phyloP scores from a whole-genome alignment of 2,329 filamentous ascomycete genomes.

The Fusarium falciforme region DNA sequence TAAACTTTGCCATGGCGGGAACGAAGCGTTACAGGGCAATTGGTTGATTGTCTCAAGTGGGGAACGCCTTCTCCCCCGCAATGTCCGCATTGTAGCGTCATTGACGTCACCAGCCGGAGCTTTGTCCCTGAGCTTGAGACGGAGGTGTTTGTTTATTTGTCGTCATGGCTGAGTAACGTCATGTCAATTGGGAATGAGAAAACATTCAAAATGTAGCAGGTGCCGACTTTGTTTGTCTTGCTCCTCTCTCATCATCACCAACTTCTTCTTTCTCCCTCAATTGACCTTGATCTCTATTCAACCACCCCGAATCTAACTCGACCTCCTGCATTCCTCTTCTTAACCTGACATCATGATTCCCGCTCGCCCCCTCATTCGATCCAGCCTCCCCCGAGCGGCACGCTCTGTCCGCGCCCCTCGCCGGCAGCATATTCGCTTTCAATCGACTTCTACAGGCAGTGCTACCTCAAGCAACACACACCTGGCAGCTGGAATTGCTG shows the following conservation, averaged over 20 bases:
- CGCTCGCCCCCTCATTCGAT: slow-evolving; percentile 45
- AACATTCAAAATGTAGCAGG: slow-evolving; percentile 13
- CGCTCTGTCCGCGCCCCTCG: slow-evolving; percentile 42
- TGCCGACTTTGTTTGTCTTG: not conserved
- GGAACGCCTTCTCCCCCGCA: slow-evolving; percentile 25
- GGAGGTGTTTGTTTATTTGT: slow-evolving; percentile 15
- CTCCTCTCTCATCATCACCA: not conserved
- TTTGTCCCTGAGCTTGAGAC: slow-evolving; percentile 21
- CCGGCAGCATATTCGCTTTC: slow-evolving; percentile 52
- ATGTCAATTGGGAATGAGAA: slow-evolving; percentile 16
- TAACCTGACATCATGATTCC: slow-evolving; percentile 44
- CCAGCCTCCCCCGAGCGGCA: slow-evolving; percentile 42
- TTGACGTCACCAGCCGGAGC: slow-evolving; percentile 43
- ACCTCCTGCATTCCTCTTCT: not conserved
- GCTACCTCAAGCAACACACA: slow-evolving; percentile 45
- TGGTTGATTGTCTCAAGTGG: slow-evolving; percentile 9
- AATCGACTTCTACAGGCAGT: slow-evolving; percentile 51
- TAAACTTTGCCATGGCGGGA: not conserved
- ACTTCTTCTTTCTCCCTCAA: not conserved
- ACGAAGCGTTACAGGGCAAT: slow-evolving; percentile 21
- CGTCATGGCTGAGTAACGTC: slow-evolving; percentile 39
- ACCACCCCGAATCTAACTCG: not conserved
- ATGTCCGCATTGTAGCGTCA: slow-evolving; percentile 37
- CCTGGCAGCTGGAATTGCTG: slow-evolving; percentile 55
- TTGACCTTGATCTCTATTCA: not conserved